Conservation (phyloP, 2,329 filamentous ascomycete genomes). For the Trichoderma koningiopsis region DNA sequence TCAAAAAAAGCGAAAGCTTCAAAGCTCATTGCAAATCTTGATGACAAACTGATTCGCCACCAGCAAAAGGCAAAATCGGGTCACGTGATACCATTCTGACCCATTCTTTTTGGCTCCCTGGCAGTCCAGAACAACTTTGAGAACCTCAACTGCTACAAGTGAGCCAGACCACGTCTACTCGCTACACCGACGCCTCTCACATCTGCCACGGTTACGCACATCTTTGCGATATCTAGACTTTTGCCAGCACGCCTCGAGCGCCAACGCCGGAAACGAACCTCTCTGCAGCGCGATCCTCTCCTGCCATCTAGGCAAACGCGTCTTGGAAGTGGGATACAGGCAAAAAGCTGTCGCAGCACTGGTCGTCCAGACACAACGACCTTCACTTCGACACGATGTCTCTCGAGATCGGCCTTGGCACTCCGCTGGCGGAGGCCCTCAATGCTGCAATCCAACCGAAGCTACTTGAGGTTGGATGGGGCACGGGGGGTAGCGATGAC, state of each 20-base stretch:
- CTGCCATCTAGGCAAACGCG: slow-evolving; percentile 17
- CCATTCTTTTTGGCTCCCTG: slow-evolving; percentile 36
- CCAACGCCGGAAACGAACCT: not conserved
- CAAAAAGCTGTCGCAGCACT: slow-evolving; percentile 4
- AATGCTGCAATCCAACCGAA: slow-evolving; percentile 85
- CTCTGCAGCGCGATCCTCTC: not conserved
- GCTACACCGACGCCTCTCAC: not conserved
- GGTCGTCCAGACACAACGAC: slow-evolving; percentile 14
- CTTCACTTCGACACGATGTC: slow-evolving; percentile 61
- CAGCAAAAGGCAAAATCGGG: not conserved
- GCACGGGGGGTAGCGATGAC: slow-evolving; percentile 73
- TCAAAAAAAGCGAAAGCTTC: not conserved
- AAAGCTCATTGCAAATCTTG: not conserved
- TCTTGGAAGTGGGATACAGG: slow-evolving; percentile 12
- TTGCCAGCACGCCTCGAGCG: not conserved
- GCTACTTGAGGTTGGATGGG: slow-evolving; percentile 91
- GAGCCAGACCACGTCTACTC: slow-evolving; percentile 13
- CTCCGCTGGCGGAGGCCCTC: slow-evolving; percentile 82
- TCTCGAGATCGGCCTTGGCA: slow-evolving; percentile 73
- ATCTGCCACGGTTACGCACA: slow-evolving; percentile 1
- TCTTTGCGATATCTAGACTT: not conserved
- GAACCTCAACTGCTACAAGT: slow-evolving; percentile 28
- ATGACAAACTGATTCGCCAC: slow-evolving; percentile 21
- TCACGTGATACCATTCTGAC: slow-evolving; percentile 36
- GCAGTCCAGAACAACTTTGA: slow-evolving; percentile 30